Conservation (phyloP, 164 flowering plant species). For the Vitis rupestris region DNA sequence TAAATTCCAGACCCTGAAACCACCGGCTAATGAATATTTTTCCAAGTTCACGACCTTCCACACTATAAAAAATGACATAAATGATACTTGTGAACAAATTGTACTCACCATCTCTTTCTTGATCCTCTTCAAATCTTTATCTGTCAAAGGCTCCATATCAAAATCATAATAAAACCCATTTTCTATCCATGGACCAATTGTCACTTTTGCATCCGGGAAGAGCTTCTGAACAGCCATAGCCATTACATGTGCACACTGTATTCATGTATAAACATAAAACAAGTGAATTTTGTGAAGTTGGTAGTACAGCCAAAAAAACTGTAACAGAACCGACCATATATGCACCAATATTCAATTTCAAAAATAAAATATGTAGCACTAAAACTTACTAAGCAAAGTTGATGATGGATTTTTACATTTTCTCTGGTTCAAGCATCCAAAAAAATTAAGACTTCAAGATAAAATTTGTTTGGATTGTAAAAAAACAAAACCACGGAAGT, state of each 20-base stretch:
- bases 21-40: conserved; percentile 41
- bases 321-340: too few species aligned
- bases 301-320: too few species aligned
- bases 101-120: conserved; percentile 93
- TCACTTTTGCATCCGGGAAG: conserved; percentile 89
- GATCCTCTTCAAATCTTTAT: conserved; percentile 84
- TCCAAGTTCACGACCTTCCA: conserved; percentile 15
- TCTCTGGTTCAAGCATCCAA: too few species aligned
- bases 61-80: not conserved
- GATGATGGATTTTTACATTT: too few species aligned
- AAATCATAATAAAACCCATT: conserved; percentile 95
- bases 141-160: conserved; percentile 90
- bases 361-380: too few species aligned
- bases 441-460: too few species aligned
- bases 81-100: not conserved
- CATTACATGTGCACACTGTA: conserved; percentile 98
- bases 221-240: conserved; percentile 99
- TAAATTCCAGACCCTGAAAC: conserved; percentile 51
- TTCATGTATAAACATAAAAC: conserved; percentile 4
- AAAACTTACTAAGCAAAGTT: too few species aligned
- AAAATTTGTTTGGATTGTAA: too few species aligned
- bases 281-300: not conserved
- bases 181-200: conserved; percentile 98
- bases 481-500: too few species aligned
- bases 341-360: too few species aligned